phyloP scores from a whole-genome alignment of 129 eudicot species.

The Chrysanthemum lavandulifolium region DNA sequence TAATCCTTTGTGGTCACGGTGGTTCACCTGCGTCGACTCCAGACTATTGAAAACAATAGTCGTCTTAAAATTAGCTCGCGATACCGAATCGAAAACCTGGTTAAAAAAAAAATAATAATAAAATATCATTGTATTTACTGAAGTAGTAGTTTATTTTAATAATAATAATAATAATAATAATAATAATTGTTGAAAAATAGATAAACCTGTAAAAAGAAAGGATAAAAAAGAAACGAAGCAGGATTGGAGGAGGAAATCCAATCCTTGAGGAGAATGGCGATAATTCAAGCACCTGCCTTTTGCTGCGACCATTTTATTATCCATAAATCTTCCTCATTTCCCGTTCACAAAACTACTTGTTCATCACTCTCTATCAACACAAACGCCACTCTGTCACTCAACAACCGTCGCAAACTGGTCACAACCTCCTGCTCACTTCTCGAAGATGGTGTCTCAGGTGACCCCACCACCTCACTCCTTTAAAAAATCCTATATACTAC shows the following conservation, averaged over 20 bases:
- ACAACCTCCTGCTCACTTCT: conserved; percentile 42
- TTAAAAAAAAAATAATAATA: no score
- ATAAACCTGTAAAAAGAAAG: not conserved
- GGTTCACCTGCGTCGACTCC: no score
- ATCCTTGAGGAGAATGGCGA: conserved; percentile 36
- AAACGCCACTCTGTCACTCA: conserved; percentile 18
- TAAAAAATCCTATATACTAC: no score
- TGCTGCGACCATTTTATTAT: conserved; percentile 30
- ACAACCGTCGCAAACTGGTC: conserved; percentile 31
- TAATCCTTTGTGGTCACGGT: no score
- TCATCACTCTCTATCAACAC: conserved; percentile 21
- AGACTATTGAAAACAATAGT: no score
- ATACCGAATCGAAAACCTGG: no score
- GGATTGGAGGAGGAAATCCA: no score
- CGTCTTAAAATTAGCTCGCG: no score
- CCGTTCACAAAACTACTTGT: conserved; percentile 9
- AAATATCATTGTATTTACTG: no score
- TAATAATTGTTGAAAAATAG: no score
- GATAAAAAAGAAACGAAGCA: not conserved
- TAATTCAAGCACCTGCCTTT: conserved; percentile 38
- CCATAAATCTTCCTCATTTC: conserved; percentile 7
- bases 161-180: no score
- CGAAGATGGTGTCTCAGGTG: conserved; percentile 51
- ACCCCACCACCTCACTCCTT: conserved; percentile 16
- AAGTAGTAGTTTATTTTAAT: no score